These are phyloP conservation scores for Xylariaceae sp. DNA, from an alignment of 2,329 filamentous ascomycete genomes.

Conservation along the genomic window DNA sequence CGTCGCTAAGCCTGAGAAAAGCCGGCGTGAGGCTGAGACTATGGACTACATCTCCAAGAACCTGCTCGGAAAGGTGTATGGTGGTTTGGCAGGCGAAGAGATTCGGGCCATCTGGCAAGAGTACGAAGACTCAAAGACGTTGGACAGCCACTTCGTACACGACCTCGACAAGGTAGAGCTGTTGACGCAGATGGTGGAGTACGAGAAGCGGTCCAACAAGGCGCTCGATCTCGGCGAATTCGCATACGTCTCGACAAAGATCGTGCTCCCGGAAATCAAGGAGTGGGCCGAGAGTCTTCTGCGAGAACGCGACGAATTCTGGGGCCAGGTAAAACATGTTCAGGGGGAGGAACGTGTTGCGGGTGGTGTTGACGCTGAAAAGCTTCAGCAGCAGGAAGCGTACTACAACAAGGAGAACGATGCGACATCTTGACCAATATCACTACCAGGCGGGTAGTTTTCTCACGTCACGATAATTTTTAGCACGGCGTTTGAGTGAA, in stretches of 20 bases:
- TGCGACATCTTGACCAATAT: conserved; percentile 2
- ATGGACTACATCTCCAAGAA: conserved; percentile 85
- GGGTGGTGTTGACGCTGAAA: conserved; percentile 39
- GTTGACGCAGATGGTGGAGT: conserved; percentile 92
- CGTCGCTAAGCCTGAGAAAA: conserved; percentile 84
- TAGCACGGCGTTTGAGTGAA: background rate
- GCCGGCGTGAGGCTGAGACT: conserved; percentile 76
- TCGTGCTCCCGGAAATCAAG: conserved; percentile 74
- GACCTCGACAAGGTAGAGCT: conserved; percentile 98
- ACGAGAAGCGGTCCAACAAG: conserved; percentile 70
- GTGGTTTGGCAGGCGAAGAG: conserved; percentile 65
- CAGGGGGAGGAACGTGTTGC: conserved; percentile 44
- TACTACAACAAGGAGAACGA: conserved; percentile 42
- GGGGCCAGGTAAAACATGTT: conserved; percentile 53
- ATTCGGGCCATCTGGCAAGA: conserved; percentile 87
- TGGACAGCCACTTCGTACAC: conserved; percentile 87
- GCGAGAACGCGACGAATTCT: conserved; percentile 71
- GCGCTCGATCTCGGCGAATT: conserved; percentile 82
- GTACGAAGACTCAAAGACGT: conserved; percentile 83
- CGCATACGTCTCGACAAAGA: conserved; percentile 69
- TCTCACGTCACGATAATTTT: no score
- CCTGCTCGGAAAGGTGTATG: conserved; percentile 72
- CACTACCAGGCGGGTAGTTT: no score
- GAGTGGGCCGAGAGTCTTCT: conserved; percentile 77
- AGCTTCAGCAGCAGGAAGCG: conserved; percentile 43